Evolutionary conservation across 148 eudicot species (phyloP).

Genomic region (Heliamphora exappendiculata): DNA sequence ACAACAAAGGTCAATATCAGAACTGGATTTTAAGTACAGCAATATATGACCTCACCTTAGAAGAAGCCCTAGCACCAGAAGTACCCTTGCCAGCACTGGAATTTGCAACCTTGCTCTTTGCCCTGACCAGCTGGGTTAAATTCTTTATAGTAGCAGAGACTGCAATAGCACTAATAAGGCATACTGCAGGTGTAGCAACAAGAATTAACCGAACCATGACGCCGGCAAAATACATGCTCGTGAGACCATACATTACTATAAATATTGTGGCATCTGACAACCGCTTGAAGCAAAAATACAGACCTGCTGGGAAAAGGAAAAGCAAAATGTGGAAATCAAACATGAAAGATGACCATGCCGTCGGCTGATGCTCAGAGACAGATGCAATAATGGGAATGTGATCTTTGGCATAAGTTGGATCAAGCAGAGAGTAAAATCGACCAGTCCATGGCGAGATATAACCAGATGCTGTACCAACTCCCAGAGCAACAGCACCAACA

Average conservation of each 20-base stretch:
- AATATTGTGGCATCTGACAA: constrained; percentile 96
- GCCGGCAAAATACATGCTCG: constrained; percentile 98
- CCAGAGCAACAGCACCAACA: constrained; percentile 77
- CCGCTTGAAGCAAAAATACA: constrained; percentile 94
- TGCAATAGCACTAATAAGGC: constrained; percentile 95
- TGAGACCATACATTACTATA: constrained; percentile 94
- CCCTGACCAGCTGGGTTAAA: constrained; percentile 63
- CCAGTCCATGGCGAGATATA: constrained; percentile 99
- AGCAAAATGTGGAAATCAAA: constrained; percentile 93
- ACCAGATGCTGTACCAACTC: constrained; percentile 93
- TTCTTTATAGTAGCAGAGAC: constrained; percentile 93
- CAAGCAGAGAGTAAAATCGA: constrained; percentile 93
- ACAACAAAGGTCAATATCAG: not conserved
- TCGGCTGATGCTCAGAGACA: constrained; percentile 98
- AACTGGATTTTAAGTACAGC: not conserved
- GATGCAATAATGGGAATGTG: constrained; percentile 98
- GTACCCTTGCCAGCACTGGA: constrained; percentile 60
- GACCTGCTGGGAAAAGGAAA: constrained; percentile 91
- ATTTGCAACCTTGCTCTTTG: constrained; percentile 45
- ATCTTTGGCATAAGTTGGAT: constrained; percentile 97
- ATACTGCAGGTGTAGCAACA: constrained; percentile 95
- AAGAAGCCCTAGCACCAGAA: constrained; percentile 61
- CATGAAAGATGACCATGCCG: constrained; percentile 99
- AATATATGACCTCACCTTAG: constrained; percentile 54
- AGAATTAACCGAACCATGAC: constrained; percentile 98